Base-by-base conservation (phyloP, 768 basidiomycete genomes). In the Amylocystis lapponica region DNA sequence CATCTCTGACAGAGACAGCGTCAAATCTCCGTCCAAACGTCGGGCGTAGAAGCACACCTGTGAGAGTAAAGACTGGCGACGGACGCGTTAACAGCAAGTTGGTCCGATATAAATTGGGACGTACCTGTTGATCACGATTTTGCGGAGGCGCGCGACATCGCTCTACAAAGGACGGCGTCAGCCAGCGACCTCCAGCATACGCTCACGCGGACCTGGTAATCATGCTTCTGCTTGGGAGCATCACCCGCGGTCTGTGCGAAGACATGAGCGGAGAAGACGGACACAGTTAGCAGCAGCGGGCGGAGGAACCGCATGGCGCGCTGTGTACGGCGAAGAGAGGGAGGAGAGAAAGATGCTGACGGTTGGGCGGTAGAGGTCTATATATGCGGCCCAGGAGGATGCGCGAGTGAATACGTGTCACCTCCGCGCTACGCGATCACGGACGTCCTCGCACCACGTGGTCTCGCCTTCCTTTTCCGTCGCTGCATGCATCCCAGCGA, bases 101-200 rank as follows among this genome's bases (percentile, higher is more conserved):
- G n/a, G 10, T 19, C 22, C 3, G 13, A 30, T 27, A 21, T 6
- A 25, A 12, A 38, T 23, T 19, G 39, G 68, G 54, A 51, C 48
- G 16, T 34, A 76, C 83, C 85, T 88, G 68, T 94, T 88, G 56
- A 95, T 89, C 50, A 96, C 92, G 49, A 95, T 91, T 57, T 87
- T 90, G 46, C 94, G 79, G 53, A 97, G 74, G 57, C 94, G 86
- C 29, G 91, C 78, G 45, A 96, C 91, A 65, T 95, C 93, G 54
- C 92, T 94, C 92, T 94, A 57, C 1, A 48, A 8, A 23, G 42
- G 25, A 33, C 22, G 36, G 29, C 8, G 32, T 7, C 22, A 32
- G 4, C 13, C 22, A 39, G 20, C 11, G 39, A 10, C 27, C 17
- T 5, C 19, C 6, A 20, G 35, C 5, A 39, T 13, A n/a, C 7